Base-by-base conservation (phyloP, 139 green algal species). In the Chlamydomonas urium region DNA sequence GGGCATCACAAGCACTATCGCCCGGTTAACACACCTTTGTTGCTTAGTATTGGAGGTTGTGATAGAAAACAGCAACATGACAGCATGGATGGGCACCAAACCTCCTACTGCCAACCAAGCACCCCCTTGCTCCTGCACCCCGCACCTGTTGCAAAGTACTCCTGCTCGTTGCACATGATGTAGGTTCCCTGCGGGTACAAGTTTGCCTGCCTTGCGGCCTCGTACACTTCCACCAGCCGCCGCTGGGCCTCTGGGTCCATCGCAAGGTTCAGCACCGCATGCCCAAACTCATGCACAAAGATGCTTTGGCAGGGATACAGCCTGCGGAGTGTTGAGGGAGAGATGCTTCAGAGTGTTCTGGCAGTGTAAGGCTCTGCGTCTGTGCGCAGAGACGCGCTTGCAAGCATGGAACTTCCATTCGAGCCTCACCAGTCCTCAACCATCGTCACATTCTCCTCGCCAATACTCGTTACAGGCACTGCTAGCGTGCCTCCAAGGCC, bases 101-200 rank as follows among this genome's bases (percentile, higher is more conserved):
- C 24, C 17, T 10, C 8, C 4, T 45, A 66, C 10, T 50, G 14
- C 56, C 34, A 17, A 37, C 8, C 56, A 35, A 65, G 29, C 3
- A 8, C 33, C n/a, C 3, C 4, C n/a, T 38, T 26, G 2, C 4
- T n/a, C 60, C 29, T 38, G n/a, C 4, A 71, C 19, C 45, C 3
- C 50, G 3, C 35, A 75, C 70, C 70, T 50, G 59, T 70, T 31
- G 88, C 88, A 71, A 73, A 93, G 71, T 94, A 94, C 78, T 94
- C 89, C 32, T 89, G 75, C 53, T 83, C 76, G 65, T 94, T 91
- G 0, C 60, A 38, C 71, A 89, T 76, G 78, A 92, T 89, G 71
- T 87, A 87, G 69, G 50, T 74, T 38, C 23, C 63, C 17, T 48
- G 2, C 0, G 73, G 73, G 61, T 83, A 83, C 1, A 76, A 66